These are phyloP conservation scores for Claviceps sp. DNA, from an alignment of 2,329 filamentous ascomycete genomes.

Conservation along the genomic window DNA sequence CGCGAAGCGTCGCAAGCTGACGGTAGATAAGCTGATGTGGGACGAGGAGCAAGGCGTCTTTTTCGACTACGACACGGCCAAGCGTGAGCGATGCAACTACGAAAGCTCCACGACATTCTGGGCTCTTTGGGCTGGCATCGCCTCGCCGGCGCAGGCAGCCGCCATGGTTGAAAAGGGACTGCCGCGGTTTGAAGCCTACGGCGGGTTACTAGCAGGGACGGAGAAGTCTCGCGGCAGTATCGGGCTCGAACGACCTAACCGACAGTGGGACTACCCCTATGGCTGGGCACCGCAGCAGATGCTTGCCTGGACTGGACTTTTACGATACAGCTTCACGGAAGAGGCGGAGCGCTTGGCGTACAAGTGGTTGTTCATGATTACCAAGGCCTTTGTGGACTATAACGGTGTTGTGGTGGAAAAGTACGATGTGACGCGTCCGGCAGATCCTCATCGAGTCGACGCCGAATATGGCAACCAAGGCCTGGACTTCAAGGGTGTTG, in stretches of 20 bases:
- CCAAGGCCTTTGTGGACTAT: constrained; percentile 95
- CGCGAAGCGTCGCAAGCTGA: constrained; percentile 67
- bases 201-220: constrained; percentile 80
- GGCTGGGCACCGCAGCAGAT: constrained; percentile 99
- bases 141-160: constrained; percentile 74
- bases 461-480: constrained; percentile 98
- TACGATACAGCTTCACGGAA: constrained; percentile 82
- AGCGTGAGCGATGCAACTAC: constrained; percentile 68
- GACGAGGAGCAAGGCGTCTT: constrained; percentile 87
- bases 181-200: constrained; percentile 76
- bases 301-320: constrained; percentile 85
- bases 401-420: constrained; percentile 98
- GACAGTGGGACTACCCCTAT: constrained; percentile 97
- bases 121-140: constrained; percentile 90
- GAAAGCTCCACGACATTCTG: constrained; percentile 92
- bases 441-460: constrained; percentile 86
- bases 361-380: constrained; percentile 97
- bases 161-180: constrained; percentile 68
- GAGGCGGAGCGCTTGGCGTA: constrained; percentile 85
- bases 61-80: constrained; percentile 89
- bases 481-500: constrained; percentile 85
- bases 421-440: constrained; percentile 85
- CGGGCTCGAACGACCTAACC: constrained; percentile 72
- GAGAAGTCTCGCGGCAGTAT: constrained; percentile 74
- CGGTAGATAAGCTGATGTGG: constrained; percentile 91